Evolutionary conservation across 768 basidiomycete genomes (phyloP).

Genomic region (Suillus paluster): DNA sequence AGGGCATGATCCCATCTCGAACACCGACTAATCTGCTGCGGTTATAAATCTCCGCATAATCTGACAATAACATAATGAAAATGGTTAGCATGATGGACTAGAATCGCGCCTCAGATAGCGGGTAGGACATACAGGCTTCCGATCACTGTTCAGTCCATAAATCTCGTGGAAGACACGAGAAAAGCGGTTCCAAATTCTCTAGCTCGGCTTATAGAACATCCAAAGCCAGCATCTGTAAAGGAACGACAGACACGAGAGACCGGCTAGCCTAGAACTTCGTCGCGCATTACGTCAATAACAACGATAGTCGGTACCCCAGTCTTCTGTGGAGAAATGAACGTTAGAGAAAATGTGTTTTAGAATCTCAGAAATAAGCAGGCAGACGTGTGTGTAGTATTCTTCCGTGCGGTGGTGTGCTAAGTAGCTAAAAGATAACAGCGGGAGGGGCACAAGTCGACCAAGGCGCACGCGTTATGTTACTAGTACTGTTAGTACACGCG

Average conservation of each 20-base stretch:
- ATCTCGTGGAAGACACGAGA: constrained; percentile 14
- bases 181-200: constrained; percentile 14
- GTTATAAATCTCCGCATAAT: neutral
- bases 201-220: constrained; percentile 18
- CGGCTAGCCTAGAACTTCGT: neutral
- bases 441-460: neutral
- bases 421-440: too few relatives aligned
- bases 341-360: neutral
- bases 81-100: neutral
- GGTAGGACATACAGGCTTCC: neutral
- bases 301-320: too few relatives aligned
- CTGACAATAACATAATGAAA: neutral
- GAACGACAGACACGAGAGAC: constrained; percentile 10
- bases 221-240: constrained; percentile 20
- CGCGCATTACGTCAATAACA: too few relatives aligned
- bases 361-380: neutral
- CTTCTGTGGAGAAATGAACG: neutral
- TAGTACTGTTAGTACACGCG: too few relatives aligned
- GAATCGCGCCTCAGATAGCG: too few relatives aligned
- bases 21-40: constrained; percentile 1
- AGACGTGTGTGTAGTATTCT: neutral
- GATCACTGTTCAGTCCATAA: neutral
- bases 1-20: neutral
- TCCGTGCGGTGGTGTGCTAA: neutral
- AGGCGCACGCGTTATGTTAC: too few relatives aligned